Evolutionary conservation across 805 yeast species (phyloP).

Genomic region (Candida mattraensis): DNA sequence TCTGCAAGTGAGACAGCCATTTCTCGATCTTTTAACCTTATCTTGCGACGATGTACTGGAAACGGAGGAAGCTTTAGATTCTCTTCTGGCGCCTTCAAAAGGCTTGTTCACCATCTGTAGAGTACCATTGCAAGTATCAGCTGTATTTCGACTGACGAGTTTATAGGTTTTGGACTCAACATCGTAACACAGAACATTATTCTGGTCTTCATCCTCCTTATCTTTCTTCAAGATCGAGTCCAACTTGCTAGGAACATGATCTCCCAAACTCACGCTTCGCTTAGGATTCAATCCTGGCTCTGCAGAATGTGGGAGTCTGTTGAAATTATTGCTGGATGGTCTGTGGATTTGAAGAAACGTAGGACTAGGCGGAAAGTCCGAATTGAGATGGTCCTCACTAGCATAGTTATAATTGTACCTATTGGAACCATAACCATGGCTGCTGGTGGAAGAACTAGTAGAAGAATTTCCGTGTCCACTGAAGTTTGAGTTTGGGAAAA

Average conservation of each 20-base stretch:
- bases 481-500: constrained; percentile 1
- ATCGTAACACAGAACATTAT: constrained; percentile 12
- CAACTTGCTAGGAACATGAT: not conserved
- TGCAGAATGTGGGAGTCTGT: not conserved
- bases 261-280: constrained; percentile 5
- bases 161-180: constrained; percentile 14
- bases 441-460: no score
- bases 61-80: constrained; percentile 4
- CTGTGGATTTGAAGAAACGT: constrained; percentile 3
- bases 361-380: constrained; percentile 2
- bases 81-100: constrained; percentile 3
- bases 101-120: constrained; percentile 2
- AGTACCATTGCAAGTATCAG: constrained; percentile 3
- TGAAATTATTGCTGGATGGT: not conserved
- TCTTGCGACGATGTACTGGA: constrained; percentile 7
- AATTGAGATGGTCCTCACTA: not conserved
- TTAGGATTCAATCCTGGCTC: not conserved
- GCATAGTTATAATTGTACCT: constrained; percentile 1
- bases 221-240: constrained; percentile 1
- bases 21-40: constrained; percentile 54
- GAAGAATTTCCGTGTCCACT: no score
- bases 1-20: constrained; percentile 80
- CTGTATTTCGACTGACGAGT: constrained; percentile 3
- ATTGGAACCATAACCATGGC: no score
- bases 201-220: not conserved